phyloP scores from a whole-genome alignment of 2,329 filamentous ascomycete genomes.

The Drechslerella stenobrocha region DNA sequence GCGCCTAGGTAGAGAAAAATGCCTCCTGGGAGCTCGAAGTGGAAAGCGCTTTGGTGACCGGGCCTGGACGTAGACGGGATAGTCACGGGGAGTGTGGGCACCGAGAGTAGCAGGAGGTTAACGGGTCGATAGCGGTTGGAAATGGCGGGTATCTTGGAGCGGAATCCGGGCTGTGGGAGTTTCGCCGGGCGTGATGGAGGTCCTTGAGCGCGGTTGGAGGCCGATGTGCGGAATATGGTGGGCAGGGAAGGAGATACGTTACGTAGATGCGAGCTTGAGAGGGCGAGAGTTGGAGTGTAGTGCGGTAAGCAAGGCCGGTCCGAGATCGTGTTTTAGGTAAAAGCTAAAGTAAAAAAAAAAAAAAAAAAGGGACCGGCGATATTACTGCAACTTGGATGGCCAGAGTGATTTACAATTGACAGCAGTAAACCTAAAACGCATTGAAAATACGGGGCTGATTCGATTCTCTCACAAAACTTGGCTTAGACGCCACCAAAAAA shows the following conservation, averaged over 20 bases:
- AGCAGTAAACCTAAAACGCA: neutral
- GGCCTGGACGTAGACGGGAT: neutral
- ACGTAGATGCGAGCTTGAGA: constrained; percentile 36
- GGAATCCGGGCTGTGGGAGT: constrained; percentile 8
- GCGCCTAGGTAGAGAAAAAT: constrained; percentile 20
- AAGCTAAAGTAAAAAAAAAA: neutral
- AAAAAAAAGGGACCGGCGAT: neutral
- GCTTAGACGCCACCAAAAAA: no score
- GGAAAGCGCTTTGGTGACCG: constrained; percentile 14
- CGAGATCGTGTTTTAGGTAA: constrained; percentile 3
- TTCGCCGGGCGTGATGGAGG: neutral
- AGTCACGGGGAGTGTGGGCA: neutral
- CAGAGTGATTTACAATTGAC: neutral
- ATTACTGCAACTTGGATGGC: neutral
- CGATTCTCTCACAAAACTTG: neutral
- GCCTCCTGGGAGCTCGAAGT: constrained; percentile 27
- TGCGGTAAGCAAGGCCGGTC: constrained; percentile 17
- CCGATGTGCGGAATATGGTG: neutral
- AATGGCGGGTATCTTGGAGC: constrained; percentile 5
- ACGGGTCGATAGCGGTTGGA: neutral
- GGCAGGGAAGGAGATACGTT: constrained; percentile 29
- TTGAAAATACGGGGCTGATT: neutral
- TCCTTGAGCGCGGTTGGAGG: constrained; percentile 3
- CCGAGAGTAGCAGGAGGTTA: neutral
- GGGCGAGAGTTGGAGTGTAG: constrained; percentile 6